Conservation (phyloP, 1,284 basidiomycete genomes). For the Pseudomicrostroma phylloplanum region DNA sequence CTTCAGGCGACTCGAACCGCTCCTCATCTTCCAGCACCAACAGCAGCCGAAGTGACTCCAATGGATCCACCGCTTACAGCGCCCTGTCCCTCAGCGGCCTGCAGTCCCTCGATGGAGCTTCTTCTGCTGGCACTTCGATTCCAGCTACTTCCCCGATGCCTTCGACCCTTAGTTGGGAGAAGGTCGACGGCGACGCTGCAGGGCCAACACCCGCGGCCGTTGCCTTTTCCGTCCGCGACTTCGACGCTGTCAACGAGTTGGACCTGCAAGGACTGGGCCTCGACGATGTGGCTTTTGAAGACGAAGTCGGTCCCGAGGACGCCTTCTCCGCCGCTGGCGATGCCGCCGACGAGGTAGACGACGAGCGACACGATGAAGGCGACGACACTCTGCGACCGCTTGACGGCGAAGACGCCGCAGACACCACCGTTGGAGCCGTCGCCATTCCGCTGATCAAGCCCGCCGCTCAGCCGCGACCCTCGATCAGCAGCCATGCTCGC, state of each 20-base stretch:
- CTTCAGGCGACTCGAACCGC: neutral
- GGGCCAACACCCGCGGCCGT: neutral
- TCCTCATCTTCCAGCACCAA: conserved; percentile 3
- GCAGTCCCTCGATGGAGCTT: neutral
- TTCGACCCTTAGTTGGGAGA: neutral
- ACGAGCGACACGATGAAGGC: conserved; percentile 4
- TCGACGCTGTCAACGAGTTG: neutral
- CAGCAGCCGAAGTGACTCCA: neutral
- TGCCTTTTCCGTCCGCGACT: neutral
- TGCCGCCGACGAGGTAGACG: neutral
- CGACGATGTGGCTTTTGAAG: neutral
- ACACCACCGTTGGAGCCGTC: conserved; percentile 3
- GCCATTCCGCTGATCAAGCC: conserved; percentile 26
- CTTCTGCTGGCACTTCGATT: conserved; percentile 1
- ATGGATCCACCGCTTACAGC: neutral
- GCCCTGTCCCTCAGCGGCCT: neutral
- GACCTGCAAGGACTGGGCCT: conserved; percentile 3
- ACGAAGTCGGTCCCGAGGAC: neutral
- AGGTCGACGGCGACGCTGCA: neutral
- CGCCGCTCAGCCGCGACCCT: conserved; percentile 13
- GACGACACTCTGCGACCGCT: conserved; percentile 4
- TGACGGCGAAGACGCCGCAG: neutral
- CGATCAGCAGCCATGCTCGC: conserved; percentile 18
- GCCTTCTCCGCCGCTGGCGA: neutral
- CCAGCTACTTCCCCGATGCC: neutral